phyloP scores from a whole-genome alignment of 768 basidiomycete genomes.

The Podaxis sp. region DNA sequence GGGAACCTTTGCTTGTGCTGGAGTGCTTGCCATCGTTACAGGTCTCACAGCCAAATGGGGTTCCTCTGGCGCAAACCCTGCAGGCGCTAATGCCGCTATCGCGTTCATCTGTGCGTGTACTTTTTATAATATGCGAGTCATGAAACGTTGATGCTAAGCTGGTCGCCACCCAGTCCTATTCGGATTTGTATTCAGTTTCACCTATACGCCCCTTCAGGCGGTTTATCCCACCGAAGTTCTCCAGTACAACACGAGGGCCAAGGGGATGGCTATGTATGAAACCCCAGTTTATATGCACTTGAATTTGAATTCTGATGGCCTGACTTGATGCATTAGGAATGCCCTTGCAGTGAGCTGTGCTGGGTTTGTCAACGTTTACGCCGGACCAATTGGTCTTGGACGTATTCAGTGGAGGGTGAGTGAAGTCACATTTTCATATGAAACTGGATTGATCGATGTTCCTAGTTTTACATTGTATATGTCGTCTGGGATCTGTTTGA shows the following conservation, averaged over 20 bases:
- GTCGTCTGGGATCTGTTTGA: slow-evolving; percentile 37
- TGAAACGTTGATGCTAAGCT: slow-evolving; percentile 5
- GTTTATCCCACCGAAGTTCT: slow-evolving; percentile 54
- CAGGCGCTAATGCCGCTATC: slow-evolving; percentile 39
- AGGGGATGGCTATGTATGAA: slow-evolving; percentile 54
- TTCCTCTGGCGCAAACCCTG: slow-evolving; percentile 27
- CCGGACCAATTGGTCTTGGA: slow-evolving; percentile 34
- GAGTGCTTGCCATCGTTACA: slow-evolving; percentile 35
- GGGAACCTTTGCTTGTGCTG: slow-evolving; percentile 37
- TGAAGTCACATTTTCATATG: background rate
- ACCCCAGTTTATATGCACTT: background rate
- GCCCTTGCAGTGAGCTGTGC: slow-evolving; percentile 39
- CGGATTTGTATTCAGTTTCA: slow-evolving; percentile 47
- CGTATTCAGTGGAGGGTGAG: slow-evolving; percentile 32
- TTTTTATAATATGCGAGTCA: background rate
- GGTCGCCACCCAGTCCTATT: slow-evolving; percentile 40
- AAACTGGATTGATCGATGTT: background rate
- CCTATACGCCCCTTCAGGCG: slow-evolving; percentile 58
- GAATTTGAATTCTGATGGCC: background rate
- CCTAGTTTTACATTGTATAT: slow-evolving; percentile 34
- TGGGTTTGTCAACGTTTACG: slow-evolving; percentile 48
- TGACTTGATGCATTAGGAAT: slow-evolving; percentile 22
- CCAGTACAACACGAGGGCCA: slow-evolving; percentile 53
- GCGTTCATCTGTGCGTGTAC: slow-evolving; percentile 39
- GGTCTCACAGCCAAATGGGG: slow-evolving; percentile 40